Evolutionary conservation across 805 yeast species (phyloP), one percentile per base, ranked within the genome.

Genomic region (Ogataea trehalophila): DNA sequence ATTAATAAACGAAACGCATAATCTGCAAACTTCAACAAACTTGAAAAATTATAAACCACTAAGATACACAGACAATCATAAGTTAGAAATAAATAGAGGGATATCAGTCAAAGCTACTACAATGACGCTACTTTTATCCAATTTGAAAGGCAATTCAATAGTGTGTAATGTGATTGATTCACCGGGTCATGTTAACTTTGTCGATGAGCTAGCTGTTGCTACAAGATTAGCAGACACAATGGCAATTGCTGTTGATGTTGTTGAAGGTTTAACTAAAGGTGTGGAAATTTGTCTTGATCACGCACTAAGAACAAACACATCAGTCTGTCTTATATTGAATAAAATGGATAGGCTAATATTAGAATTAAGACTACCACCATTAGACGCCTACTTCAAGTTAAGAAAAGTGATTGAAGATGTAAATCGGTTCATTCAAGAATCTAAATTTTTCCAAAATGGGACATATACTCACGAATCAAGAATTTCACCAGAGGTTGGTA

Each of bases 131-230:
- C 61, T 91, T 6, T 62, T 84, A 15, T 77, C 76, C 0, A 79
- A 80, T 58, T 51, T 78, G 29, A 66, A 62, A 14, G 77, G 72
- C 1, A 79, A 76, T 51, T 83, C 95, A 0, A 65, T 69, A 16
- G 77, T 79, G 0, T 57, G 83, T 18, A 87, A 85, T 58, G 51
- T 91, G 0, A 54, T 89, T 0, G 99, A 95, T 58, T 72, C 96
- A 0, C 99, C 99, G 0, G 99, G 99, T 0, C 98, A 94, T 65
- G 76, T 79, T 0, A 83, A 89, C 59, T 94, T 94, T 59, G 67
- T 73, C 29, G 97, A 89, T 60, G 97, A 94, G 55, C 67, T 80
- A 4, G 73, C 79, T 0, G 74, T 78, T 0, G 76, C 86, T 0
- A 63, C 82, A 9, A 63, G 78, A 20, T 70, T 83, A 0, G 75